Evolutionary conservation across 352 stramenopile species (phyloP).

Genomic region (Globisporangium lucens): DNA sequence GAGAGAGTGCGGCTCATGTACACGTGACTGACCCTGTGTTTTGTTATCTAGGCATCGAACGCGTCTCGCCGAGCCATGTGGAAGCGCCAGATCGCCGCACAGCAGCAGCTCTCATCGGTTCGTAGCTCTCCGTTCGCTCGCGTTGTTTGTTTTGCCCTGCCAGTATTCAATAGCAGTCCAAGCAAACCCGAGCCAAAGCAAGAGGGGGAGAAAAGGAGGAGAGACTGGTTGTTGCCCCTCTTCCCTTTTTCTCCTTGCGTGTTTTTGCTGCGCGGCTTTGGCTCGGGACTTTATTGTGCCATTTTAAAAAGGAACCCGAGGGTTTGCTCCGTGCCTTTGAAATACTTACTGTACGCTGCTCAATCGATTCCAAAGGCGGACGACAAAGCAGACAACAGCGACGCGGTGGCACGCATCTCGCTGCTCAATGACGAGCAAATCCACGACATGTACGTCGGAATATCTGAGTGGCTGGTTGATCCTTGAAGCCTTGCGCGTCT

Average conservation of each 20-base stretch:
- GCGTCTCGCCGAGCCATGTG: constrained; percentile 61
- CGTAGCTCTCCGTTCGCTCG: not conserved
- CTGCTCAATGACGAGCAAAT: constrained; percentile 68
- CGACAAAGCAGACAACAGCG: not conserved
- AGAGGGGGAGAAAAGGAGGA: constrained; percentile 1
- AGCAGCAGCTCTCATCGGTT: constrained; percentile 13
- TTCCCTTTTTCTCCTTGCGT: not conserved
- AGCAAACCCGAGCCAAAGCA: not conserved
- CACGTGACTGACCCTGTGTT: not conserved
- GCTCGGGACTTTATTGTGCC: not conserved
- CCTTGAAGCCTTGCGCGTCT: not conserved
- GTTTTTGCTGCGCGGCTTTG: not conserved
- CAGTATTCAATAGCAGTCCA: no score
- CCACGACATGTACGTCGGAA: constrained; percentile 53
- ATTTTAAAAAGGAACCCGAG: not conserved
- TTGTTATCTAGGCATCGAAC: constrained; percentile 34
- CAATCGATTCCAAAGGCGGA: constrained; percentile 11
- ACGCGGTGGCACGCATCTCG: constrained; percentile 35
- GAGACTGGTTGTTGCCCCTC: not conserved
- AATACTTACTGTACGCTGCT: constrained; percentile 1
- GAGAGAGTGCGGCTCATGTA: not conserved
- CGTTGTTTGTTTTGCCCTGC: not conserved
- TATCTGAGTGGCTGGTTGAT: not conserved
- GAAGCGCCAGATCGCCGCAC: constrained; percentile 51
- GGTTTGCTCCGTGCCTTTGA: not conserved